A percentile compares a stretch with the other conserved stretches of the same genome.
Conservation (phyloP, 257 asterid species). For the Craterostigma plantagineum region DNA sequence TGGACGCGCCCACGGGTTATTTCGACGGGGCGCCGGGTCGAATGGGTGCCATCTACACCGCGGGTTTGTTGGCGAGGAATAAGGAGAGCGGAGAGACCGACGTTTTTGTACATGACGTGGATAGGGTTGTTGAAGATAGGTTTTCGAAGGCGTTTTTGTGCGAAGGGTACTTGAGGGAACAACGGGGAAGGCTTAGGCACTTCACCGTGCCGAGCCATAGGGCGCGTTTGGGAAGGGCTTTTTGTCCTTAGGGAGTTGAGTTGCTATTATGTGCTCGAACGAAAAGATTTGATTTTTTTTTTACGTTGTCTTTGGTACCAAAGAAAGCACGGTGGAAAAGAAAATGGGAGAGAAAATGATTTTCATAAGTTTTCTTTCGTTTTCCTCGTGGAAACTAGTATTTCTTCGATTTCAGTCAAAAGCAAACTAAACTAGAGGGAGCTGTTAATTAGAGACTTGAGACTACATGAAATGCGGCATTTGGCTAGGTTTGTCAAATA, state of each 20-base stretch:
- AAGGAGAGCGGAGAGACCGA: constrained; percentile 51
- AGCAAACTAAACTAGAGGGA: no score
- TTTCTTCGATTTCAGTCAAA: no score
- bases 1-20: constrained; percentile 86
- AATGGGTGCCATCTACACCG: constrained; percentile 79
- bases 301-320: no score
- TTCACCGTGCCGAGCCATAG: constrained; percentile 61
- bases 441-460: no score
- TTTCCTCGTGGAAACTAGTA: no score
- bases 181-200: constrained; percentile 62
- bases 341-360: no score
- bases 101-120: constrained; percentile 86
- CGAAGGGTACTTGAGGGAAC: constrained; percentile 49
- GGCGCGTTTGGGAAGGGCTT: constrained; percentile 29
- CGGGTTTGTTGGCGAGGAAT: constrained; percentile 69
- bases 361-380: no score
- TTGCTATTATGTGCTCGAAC: no score
- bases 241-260: constrained; percentile 39
- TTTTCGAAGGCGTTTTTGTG: constrained; percentile 63
- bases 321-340: no score
- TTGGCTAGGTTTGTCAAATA: no score
- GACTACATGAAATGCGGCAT: no score
- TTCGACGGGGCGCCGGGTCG: constrained; percentile 70
- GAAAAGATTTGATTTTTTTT: no score
- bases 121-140: constrained; percentile 56